A percentile compares a stretch with the other conserved stretches of the same genome.
phyloP scores from a whole-genome alignment of 2,329 filamentous ascomycete species.

The Trichoderma atroviride region DNA sequence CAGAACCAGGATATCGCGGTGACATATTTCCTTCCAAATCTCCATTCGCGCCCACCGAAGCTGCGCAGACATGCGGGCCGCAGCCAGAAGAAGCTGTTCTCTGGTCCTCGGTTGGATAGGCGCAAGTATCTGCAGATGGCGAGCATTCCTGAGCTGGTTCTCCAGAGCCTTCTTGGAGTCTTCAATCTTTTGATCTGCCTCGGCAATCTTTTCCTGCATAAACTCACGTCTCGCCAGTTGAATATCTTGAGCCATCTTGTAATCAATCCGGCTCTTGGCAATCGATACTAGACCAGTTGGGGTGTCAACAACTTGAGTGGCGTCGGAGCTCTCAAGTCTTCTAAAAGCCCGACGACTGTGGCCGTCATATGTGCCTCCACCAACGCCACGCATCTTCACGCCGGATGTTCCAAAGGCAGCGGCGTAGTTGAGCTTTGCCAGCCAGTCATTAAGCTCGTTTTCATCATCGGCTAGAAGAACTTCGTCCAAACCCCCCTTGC shows the following conservation, averaged over 20 bases:
- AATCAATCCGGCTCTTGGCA: conserved; percentile 72
- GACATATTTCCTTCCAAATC: conserved; percentile 89
- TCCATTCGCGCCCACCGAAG: conserved; percentile 93
- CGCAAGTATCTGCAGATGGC: conserved; percentile 84
- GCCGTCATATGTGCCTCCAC: conserved; percentile 82
- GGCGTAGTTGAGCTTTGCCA: conserved; percentile 94
- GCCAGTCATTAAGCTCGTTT: conserved; percentile 92
- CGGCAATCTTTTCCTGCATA: conserved; percentile 80
- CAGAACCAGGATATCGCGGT: conserved; percentile 81
- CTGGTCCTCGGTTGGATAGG: conserved; percentile 90
- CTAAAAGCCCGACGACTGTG: conserved; percentile 73
- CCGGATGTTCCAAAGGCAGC: conserved; percentile 91
- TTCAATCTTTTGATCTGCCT: conserved; percentile 78
- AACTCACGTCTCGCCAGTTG: conserved; percentile 78
- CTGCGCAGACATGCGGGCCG: conserved; percentile 81
- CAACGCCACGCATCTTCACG: conserved; percentile 84
- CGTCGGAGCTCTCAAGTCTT: conserved; percentile 67
- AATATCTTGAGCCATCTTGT: conserved; percentile 84
- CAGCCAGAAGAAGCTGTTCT: conserved; percentile 82
- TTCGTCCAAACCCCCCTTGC: conserved; percentile 82
- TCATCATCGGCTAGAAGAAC: conserved; percentile 89
- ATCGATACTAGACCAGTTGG: conserved; percentile 74
- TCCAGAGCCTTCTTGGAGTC: conserved; percentile 78
- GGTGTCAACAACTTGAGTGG: conserved; percentile 65
- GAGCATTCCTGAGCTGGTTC: conserved; percentile 80